Evolutionary conservation across 2,329 filamentous ascomycete species (phyloP), one percentile per base, ranked within the genome.

Genomic region (Colletotrichum incanum): DNA sequence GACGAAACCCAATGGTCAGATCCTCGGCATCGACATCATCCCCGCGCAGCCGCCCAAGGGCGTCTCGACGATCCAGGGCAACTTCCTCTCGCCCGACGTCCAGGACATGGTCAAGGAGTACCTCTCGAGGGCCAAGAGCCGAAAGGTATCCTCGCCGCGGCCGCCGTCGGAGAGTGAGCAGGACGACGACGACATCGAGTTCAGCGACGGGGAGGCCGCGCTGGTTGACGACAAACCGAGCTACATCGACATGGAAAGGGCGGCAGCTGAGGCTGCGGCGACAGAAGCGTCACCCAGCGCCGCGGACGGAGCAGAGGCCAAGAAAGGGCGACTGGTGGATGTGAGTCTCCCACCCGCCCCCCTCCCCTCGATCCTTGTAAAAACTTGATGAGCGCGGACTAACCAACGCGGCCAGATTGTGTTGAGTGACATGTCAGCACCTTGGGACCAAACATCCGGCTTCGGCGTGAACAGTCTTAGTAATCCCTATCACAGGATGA

Each of bases 361-460:
- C 72, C 34, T 31, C 43, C 23, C 12, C 26, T 28, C 7, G 39
- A 45, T 14, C 7, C 23, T 14, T 45, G 5, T 34, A 7, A 8
- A 8, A 20, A 18, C 43, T 12, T 28, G 11, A 59, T 12, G 41
- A 28, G 62, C 23, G 12, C n/a, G 26, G 20, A 39, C 41, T 50
- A 43, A 39, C 74, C 77, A 31, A 77, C 74, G 34, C 9, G 20
- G 31, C 37, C 74, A 91, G 88, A 90, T 99, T 80, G 94, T 99
- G 80, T 86, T 99, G 80, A 98, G 94, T 91, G 96, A 99, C 89
- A 99, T 99, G 96, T 99, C 92, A 90, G 96, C 89, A 88, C 95
- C 96, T 93, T 98, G 95, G 95, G 88, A 91, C 78, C 93, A 94
- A 86, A 93, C 90, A 65, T 87, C 88, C 79, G 93, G 92, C 79